These are phyloP conservation scores for Grifola frondosa DNA, from an alignment of 1,284 basidiomycete genomes.

Conservation along the genomic window DNA sequence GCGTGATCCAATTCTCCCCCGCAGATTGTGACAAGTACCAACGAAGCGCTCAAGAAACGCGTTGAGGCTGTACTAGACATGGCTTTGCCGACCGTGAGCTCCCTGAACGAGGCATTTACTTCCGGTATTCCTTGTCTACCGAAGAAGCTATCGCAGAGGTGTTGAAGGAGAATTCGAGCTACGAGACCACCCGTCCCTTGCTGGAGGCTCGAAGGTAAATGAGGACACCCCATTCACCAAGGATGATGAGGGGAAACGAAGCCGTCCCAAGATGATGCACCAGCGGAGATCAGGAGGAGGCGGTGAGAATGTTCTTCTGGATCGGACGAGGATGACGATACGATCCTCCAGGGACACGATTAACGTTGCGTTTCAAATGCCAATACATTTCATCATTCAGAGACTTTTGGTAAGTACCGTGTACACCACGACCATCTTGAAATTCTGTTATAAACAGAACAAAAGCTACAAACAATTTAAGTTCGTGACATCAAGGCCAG, in stretches of 20 bases:
- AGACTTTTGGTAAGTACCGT: no score
- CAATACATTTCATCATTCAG: no score
- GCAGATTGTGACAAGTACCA: constrained; percentile 73
- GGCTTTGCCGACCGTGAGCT: constrained; percentile 86
- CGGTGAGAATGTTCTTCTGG: constrained; percentile 14
- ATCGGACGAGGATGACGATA: constrained; percentile 17
- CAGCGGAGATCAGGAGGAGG: constrained; percentile 4
- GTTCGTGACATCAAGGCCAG: no score
- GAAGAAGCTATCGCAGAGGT: constrained; percentile 17
- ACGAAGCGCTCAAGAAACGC: constrained; percentile 67
- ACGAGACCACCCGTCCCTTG: no score
- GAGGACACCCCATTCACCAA: not conserved
- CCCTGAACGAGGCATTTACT: constrained; percentile 65
- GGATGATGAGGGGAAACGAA: not conserved
- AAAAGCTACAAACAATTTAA: no score
- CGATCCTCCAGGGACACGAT: constrained; percentile 14
- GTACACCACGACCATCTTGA: no score
- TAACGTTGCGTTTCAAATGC: no score
- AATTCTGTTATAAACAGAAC: no score
- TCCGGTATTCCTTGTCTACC: constrained; percentile 22
- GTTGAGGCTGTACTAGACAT: constrained; percentile 87
- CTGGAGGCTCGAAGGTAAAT: no score
- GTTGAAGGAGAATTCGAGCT: constrained; percentile 18
- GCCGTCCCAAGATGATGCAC: not conserved
- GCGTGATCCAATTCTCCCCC: not conserved